phyloP scores from a whole-genome alignment of 73 alveolate species.

The Paraurostyla sp. region DNA sequence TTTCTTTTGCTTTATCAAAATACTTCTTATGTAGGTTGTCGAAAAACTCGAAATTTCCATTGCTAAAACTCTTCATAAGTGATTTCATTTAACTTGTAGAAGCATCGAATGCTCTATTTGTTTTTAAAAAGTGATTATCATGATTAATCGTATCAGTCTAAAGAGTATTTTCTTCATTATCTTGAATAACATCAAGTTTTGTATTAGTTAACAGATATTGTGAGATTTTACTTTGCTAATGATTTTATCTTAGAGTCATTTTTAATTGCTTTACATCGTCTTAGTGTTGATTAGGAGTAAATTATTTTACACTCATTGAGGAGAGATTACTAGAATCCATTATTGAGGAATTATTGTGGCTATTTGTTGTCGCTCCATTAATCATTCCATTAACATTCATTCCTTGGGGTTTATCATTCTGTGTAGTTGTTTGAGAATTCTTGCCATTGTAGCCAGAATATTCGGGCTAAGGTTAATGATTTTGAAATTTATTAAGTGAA shows the following conservation, averaged over 20 bases:
- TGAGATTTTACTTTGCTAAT: not conserved
- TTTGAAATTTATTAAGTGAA: slow-evolving; percentile 2
- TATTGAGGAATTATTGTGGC: slow-evolving; percentile 31
- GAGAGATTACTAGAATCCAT: slow-evolving; percentile 37
- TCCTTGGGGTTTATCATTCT: not conserved
- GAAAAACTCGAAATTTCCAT: slow-evolving; percentile 31
- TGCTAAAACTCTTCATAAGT: slow-evolving; percentile 18
- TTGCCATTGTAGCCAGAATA: slow-evolving; percentile 38
- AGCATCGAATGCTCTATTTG: no score
- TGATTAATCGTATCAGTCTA: not conserved
- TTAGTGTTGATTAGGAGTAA: slow-evolving; percentile 39
- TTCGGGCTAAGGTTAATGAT: not conserved
- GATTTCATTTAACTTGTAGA: slow-evolving; percentile 50
- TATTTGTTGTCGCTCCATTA: slow-evolving; percentile 40
- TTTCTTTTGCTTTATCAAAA: slow-evolving; percentile 47
- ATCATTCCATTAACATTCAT: not conserved
- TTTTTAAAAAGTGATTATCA: no score
- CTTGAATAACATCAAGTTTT: slow-evolving; percentile 4
- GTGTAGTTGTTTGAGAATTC: slow-evolving; percentile 17
- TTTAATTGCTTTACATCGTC: not conserved
- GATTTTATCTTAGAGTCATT: slow-evolving; percentile 12
- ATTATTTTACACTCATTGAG: slow-evolving; percentile 30
- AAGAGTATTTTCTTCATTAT: not conserved
- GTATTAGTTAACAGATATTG: no score
- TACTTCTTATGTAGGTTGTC: slow-evolving; percentile 30